Conservation (phyloP, 306 rosid genomes). For the Canavalia ensiformis region DNA sequence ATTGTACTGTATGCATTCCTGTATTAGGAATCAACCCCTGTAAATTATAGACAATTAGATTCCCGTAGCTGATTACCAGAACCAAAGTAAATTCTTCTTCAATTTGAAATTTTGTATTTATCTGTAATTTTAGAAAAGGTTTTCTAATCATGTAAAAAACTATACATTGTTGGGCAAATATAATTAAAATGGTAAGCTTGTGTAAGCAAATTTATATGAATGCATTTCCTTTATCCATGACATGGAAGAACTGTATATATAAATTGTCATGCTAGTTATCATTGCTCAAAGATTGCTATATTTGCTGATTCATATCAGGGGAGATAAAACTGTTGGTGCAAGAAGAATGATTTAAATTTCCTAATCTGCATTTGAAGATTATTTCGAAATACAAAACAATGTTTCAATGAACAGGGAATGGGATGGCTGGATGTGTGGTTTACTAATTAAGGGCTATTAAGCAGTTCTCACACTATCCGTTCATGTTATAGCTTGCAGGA, state of each 20-base stretch:
- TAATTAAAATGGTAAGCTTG: neutral
- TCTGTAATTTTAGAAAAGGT: neutral
- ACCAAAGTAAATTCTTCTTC: neutral
- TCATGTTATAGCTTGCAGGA: slow-evolving; percentile 87
- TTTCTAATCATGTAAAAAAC: neutral
- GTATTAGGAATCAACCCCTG: neutral
- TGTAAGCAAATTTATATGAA: neutral
- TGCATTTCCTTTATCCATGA: neutral
- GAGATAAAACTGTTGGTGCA: slow-evolving; percentile 1
- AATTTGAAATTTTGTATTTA: neutral
- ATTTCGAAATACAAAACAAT: slow-evolving; percentile 24
- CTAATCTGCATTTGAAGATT: slow-evolving; percentile 22
- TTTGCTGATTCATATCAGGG: slow-evolving; percentile 20
- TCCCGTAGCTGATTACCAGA: too few species aligned
- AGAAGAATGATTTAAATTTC: neutral
- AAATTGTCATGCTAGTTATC: neutral
- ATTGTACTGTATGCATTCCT: neutral
- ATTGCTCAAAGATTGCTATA: neutral
- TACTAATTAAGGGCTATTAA: slow-evolving; percentile 30
- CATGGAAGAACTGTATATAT: neutral
- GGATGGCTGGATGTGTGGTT: slow-evolving; percentile 11
- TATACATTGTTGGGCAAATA: neutral
- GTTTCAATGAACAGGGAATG: slow-evolving; percentile 6
- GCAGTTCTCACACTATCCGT: slow-evolving; percentile 42
- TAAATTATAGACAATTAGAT: too few species aligned